Conservation (phyloP, 2,329 filamentous ascomycete genomes). For the Pyricularia grisea region DNA sequence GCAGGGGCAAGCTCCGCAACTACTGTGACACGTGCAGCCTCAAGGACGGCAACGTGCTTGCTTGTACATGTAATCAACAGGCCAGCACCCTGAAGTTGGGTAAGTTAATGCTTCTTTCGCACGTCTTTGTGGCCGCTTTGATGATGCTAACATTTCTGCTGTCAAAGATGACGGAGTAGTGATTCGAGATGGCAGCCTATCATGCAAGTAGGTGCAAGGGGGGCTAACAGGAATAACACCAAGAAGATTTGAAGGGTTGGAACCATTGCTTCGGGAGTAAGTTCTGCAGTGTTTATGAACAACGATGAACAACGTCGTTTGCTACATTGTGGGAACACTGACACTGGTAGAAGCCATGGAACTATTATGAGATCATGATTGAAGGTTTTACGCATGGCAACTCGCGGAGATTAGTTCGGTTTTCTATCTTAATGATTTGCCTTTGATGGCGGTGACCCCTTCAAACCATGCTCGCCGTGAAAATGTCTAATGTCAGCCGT, state of each 20-base stretch:
- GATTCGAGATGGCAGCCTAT: background rate
- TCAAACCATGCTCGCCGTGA: no score
- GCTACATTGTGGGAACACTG: background rate
- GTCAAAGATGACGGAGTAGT: constrained; percentile 1
- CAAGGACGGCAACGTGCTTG: constrained; percentile 1
- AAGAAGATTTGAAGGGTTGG: background rate
- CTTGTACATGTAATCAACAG: constrained; percentile 8
- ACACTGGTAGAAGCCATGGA: background rate
- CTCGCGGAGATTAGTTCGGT: no score
- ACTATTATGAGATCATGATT: no score
- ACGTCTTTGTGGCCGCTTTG: background rate
- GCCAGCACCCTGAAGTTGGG: constrained; percentile 9
- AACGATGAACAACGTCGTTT: background rate
- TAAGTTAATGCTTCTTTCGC: background rate
- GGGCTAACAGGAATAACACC: background rate
- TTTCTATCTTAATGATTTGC: no score
- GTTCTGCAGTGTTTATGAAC: background rate
- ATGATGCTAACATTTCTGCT: background rate
- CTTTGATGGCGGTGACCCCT: no score
- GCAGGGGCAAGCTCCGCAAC: constrained; percentile 12
- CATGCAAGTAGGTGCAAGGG: background rate
- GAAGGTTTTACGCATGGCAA: no score
- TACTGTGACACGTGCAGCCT: constrained; percentile 10
- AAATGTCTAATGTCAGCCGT: no score
- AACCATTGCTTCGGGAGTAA: background rate